phyloP scores from a whole-genome alignment of 2,329 filamentous ascomycete species.

The Sclerotinia borealis region DNA sequence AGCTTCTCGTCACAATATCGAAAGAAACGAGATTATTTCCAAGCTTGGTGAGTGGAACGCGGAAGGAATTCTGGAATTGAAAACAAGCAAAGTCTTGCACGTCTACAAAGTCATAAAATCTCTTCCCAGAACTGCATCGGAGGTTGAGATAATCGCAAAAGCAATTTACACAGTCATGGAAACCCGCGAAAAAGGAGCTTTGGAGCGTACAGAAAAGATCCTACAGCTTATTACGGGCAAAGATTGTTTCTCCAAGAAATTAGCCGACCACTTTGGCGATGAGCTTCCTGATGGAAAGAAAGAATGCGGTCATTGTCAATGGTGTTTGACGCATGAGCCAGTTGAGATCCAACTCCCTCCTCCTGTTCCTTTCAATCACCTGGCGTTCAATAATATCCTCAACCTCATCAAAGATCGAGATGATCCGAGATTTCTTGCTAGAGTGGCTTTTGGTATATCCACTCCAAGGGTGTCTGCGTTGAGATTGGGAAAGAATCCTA shows the following conservation, averaged over 20 bases:
- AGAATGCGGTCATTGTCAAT: constrained; percentile 52
- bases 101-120: constrained; percentile 45
- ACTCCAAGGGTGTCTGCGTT: constrained; percentile 48
- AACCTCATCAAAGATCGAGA: constrained; percentile 42
- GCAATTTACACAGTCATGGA: constrained; percentile 46
- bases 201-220: constrained; percentile 45
- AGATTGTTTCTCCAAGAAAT: constrained; percentile 45
- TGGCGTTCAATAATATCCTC: constrained; percentile 40
- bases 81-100: constrained; percentile 45
- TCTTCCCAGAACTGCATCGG: constrained; percentile 39
- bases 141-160: constrained; percentile 41
- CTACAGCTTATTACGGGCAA: constrained; percentile 46
- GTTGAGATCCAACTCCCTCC: constrained; percentile 37
- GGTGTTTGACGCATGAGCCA: constrained; percentile 36
- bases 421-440: constrained; percentile 52
- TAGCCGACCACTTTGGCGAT: constrained; percentile 55
- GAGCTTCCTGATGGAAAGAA: constrained; percentile 37
- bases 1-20: constrained; percentile 30
- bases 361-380: constrained; percentile 35
- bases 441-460: constrained; percentile 55
- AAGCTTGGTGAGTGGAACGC: constrained; percentile 51
- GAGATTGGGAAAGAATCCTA: constrained; percentile 39
- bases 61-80: constrained; percentile 43
- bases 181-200: constrained; percentile 46
- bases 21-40: constrained; percentile 44